phyloP scores from a whole-genome alignment of 2,329 filamentous ascomycete species.

The Paramyrothecium roridum region DNA sequence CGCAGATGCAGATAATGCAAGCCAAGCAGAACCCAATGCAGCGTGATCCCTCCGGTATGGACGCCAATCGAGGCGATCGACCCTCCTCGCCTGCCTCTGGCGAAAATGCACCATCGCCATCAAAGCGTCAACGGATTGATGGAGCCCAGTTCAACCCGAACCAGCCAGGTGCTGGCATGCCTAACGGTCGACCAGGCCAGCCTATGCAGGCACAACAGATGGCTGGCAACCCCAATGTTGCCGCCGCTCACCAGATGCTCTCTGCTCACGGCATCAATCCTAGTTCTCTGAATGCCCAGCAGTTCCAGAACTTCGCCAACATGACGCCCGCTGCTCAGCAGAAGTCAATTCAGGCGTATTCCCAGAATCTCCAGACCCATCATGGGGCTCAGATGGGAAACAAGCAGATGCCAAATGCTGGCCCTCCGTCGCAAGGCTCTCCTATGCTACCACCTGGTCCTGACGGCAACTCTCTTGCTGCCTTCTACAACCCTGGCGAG shows the following conservation, averaged over 20 bases:
- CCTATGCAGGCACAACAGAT: conserved; percentile 71
- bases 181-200: conserved; percentile 67
- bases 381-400: conserved; percentile 78
- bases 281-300: conserved; percentile 67
- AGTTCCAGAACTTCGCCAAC: conserved; percentile 65
- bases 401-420: conserved; percentile 72
- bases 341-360: conserved; percentile 86
- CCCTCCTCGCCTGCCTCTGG: conserved; percentile 78
- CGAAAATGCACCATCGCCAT: conserved; percentile 88
- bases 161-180: conserved; percentile 63
- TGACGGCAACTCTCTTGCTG: conserved; percentile 55
- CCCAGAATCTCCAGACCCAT: conserved; percentile 78
- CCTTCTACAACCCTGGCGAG: conserved; percentile 62
- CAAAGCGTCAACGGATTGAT: conserved; percentile 80
- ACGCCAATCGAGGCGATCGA: conserved; percentile 70
- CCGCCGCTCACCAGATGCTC: conserved; percentile 58
- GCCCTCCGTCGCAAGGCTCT: conserved; percentile 74
- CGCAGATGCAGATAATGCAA: conserved; percentile 70
- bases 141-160: conserved; percentile 69
- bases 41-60: conserved; percentile 81
- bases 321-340: conserved; percentile 62
- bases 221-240: conserved; percentile 46
- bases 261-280: conserved; percentile 72
- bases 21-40: conserved; percentile 81
- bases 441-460: conserved; percentile 76